Conservation (phyloP, 23 red algal genomes). For the Cyanidium caldarium region DNA sequence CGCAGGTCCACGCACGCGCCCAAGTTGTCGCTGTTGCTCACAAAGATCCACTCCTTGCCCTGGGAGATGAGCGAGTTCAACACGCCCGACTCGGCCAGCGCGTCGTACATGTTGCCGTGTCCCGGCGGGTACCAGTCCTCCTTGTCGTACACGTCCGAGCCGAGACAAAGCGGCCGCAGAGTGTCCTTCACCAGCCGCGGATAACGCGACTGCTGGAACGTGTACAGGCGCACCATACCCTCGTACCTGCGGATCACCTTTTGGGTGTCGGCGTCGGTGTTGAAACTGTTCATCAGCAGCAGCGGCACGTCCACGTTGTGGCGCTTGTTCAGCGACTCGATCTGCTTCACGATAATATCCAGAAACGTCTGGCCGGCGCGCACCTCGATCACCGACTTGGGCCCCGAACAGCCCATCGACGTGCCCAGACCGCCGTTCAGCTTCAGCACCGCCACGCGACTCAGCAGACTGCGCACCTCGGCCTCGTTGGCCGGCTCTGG, state of each 20-base stretch:
- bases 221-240: conserved; percentile 64
- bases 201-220: conserved; percentile 89
- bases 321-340: conserved; percentile 74
- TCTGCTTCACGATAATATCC: conserved; percentile 97
- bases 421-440: conserved; percentile 95
- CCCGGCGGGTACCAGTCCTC: conserved; percentile 98
- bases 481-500: conserved; percentile 12
- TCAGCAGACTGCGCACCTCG: conserved; percentile 25
- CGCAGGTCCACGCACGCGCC: conserved; percentile 78
- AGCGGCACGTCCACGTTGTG: conserved; percentile 72
- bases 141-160: conserved; percentile 40
- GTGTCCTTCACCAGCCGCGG: conserved; percentile 84
- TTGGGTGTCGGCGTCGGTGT: conserved; percentile 76
- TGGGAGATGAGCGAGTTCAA: conserved; percentile 73
- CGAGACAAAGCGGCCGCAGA: conserved; percentile 57
- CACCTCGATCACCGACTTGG: conserved; percentile 95
- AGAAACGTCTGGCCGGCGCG: conserved; percentile 83
- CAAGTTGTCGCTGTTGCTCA: conserved; percentile 94
- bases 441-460: conserved; percentile 83
- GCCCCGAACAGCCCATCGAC: conserved; percentile 93
- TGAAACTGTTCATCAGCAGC: conserved; percentile 93
- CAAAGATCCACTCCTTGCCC: conserved; percentile 96
- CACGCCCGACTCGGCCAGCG: conserved; percentile 56
- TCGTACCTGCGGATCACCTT: conserved; percentile 99
- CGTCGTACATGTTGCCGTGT: conserved; percentile 85